phyloP scores from a whole-genome alignment of 1,284 basidiomycete species.

The Microbotryum scabiosae region DNA sequence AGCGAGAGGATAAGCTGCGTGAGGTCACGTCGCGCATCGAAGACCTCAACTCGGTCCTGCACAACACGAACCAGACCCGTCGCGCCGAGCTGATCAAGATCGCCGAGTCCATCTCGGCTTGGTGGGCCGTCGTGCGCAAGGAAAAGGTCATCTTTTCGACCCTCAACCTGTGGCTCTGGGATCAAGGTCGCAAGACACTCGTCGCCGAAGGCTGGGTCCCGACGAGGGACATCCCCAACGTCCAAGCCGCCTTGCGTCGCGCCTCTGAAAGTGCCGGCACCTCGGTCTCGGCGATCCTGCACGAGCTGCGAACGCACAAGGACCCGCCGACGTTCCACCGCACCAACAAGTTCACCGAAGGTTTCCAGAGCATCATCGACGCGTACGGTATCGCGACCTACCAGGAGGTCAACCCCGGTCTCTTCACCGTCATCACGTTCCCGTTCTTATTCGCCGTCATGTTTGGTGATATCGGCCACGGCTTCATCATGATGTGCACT shows the following conservation, averaged over 20 bases:
- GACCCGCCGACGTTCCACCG: constrained; percentile 92
- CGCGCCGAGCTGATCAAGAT: constrained; percentile 76
- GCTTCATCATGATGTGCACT: constrained; percentile 67
- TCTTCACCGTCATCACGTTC: constrained; percentile 43
- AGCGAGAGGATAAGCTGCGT: constrained; percentile 77
- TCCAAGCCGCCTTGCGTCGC: constrained; percentile 80
- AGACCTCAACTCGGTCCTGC: constrained; percentile 82
- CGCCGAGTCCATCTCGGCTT: constrained; percentile 76
- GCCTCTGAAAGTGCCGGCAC: constrained; percentile 96
- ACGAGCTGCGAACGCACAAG: constrained; percentile 81
- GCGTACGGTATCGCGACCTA: constrained; percentile 92
- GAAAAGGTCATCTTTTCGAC: constrained; percentile 96
- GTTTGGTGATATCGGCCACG: constrained; percentile 99
- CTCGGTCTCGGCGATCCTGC: constrained; percentile 80
- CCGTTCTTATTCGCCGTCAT: constrained; percentile 99
- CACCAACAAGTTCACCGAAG: constrained; percentile 94
- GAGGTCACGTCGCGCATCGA: constrained; percentile 85
- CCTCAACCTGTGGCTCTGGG: constrained; percentile 89
- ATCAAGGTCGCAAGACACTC: constrained; percentile 84
- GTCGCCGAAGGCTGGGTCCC: constrained; percentile 98
- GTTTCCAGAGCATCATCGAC: constrained; percentile 97
- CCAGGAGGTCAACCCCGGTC: constrained; percentile 94
- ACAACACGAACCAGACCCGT: constrained; percentile 79
- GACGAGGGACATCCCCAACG: constrained; percentile 73
- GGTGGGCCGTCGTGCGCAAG: constrained; percentile 89